These are phyloP conservation scores for Corynascus novoguineensis DNA, from an alignment of 495 filamentous ascomycete species.

Conservation along the genomic window DNA sequence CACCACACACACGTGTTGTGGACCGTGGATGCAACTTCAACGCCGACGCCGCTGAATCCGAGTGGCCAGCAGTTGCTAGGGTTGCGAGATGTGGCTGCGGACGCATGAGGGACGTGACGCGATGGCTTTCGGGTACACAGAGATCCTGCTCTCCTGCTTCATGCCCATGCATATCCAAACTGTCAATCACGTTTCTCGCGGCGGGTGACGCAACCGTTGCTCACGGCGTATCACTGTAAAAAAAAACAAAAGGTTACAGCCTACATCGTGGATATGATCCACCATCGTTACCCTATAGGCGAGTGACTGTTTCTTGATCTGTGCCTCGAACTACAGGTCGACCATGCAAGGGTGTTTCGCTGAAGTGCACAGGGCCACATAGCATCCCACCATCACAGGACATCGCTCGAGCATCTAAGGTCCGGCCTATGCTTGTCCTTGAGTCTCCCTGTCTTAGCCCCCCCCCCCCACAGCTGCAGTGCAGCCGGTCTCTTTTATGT, in stretches of 20 bases:
- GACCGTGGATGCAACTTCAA: background rate
- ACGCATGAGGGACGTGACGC: conserved; percentile 3
- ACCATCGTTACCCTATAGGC: background rate
- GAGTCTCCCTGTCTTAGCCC: background rate
- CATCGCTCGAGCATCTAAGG: background rate
- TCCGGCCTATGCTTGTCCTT: conserved; percentile 8
- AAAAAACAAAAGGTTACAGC: too few relatives aligned
- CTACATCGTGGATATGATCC: background rate
- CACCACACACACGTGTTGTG: too few relatives aligned
- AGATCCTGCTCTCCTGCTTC: conserved; percentile 3
- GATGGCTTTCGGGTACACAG: background rate
- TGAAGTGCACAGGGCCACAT: background rate
- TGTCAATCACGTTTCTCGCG: background rate
- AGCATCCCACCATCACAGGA: background rate
- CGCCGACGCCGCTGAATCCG: background rate
- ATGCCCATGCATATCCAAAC: background rate
- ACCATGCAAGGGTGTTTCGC: background rate
- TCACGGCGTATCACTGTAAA: background rate
- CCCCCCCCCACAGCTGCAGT: background rate
- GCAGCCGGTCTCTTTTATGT: conserved; percentile 10
- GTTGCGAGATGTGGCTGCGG: background rate
- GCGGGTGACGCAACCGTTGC: background rate
- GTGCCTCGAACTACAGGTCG: background rate
- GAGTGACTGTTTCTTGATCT: background rate
- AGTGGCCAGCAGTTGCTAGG: background rate